Base-by-base conservation (phyloP, 352 stramenopile genomes). In the Pythium monospermum region DNA sequence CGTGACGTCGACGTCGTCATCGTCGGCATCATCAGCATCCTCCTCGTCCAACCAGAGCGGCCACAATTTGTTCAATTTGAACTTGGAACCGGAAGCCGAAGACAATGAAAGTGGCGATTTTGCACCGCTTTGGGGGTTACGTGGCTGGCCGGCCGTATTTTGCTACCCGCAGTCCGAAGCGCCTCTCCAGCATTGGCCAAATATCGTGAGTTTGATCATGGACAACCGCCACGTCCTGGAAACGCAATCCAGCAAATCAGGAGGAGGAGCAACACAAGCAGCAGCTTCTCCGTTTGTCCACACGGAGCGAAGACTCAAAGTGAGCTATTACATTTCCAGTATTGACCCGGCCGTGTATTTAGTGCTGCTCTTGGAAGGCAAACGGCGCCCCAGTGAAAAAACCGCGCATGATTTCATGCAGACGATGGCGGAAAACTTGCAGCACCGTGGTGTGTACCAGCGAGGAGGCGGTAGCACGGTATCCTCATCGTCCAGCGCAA, bases 161-260 rank as follows among this genome's bases (percentile, higher is more conserved):
- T 88, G 75, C 49, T 94, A 90, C 43, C 83, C 83, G 12, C 73
- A 76, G 50, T 53, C 63, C 16, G 71, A 84, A 11, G 60, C 69
- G 2, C 76, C 78, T 19, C 55, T 85, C 39, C 59, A 83, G 50
- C 84, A 95, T 57, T 95, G 82, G 82, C 84, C 84, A 2, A 95
- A 95, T 40, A 73, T 95, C 15, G 66, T 95, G 43, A 93, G 81
- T 55, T 68, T 95, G 22, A 87, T 95, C 47, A 87, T 89, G 83
- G 82, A 95, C 64, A 89, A 84, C 54, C 72, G 74, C 26, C 55
- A 59, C 16, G 66, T 64, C 39, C 55, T 90, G 47, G 69, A 84
- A 43, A 7, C 39, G 5, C 49, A 52, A 1, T 35, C 49, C 3
- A n/a, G n/a, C n/a, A n/a, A n/a, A n/a, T n/a, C n/a, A n/a, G n/a